Evolutionary conservation across 768 basidiomycete genomes (phyloP).

Genomic region (Omphalotus guepiniiformis): DNA sequence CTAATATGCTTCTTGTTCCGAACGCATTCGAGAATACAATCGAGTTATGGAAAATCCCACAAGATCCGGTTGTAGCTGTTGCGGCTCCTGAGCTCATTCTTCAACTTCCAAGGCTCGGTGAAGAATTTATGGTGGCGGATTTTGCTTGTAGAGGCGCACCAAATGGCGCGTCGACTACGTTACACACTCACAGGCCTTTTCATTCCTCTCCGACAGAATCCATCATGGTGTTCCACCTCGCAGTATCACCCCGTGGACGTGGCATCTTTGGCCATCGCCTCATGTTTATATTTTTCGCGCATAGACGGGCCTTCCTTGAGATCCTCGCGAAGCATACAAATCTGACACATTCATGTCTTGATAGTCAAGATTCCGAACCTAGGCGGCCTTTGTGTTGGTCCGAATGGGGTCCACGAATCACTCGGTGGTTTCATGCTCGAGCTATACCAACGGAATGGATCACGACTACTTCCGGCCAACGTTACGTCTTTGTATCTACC

Average conservation of each 20-base stretch:
- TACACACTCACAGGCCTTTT: constrained; percentile 1
- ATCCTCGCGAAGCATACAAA: not conserved
- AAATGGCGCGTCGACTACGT: not conserved
- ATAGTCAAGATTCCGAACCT: not conserved
- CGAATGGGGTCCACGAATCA: constrained; percentile 7
- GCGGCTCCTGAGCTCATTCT: not conserved
- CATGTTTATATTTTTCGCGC: constrained; percentile 8
- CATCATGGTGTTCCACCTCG: constrained; percentile 7
- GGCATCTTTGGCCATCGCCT: not conserved
- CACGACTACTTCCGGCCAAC: constrained; percentile 8
- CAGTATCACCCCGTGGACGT: constrained; percentile 1
- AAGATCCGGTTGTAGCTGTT: not conserved
- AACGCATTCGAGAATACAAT: constrained; percentile 25
- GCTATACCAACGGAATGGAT: constrained; percentile 8
- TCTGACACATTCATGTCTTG: not conserved
- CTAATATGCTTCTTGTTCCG: constrained; percentile 29
- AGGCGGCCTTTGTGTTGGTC: constrained; percentile 1
- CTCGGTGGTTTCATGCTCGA: constrained; percentile 4
- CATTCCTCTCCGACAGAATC: not conserved
- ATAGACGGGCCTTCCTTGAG: constrained; percentile 1
- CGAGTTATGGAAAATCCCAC: constrained; percentile 31
- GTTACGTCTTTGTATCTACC: constrained; percentile 4
- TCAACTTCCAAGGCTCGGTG: not conserved
- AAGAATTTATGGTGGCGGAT: constrained; percentile 1
- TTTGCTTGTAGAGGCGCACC: constrained; percentile 7